Evolutionary conservation across 2,329 filamentous ascomycete species (phyloP).

Genomic region (Beauveria sp.): DNA sequence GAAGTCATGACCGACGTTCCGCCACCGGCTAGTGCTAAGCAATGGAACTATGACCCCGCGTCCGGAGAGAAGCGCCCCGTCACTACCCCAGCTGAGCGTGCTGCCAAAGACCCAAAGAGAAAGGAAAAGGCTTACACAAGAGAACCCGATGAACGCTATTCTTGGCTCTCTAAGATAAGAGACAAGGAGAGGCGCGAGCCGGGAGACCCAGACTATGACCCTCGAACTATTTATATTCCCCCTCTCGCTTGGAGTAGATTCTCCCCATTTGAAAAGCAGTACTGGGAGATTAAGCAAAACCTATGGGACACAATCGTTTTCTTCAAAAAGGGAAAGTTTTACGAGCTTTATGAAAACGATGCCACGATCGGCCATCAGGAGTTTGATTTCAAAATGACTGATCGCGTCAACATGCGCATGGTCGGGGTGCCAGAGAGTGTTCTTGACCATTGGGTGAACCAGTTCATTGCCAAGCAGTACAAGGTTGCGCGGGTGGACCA

Average conservation of each 20-base stretch:
- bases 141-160: slow-evolving; percentile 78
- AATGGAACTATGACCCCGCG: slow-evolving; percentile 65
- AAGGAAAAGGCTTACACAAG: slow-evolving; percentile 68
- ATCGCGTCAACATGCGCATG: slow-evolving; percentile 99
- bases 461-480: slow-evolving; percentile 96
- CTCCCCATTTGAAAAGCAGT: slow-evolving; percentile 93
- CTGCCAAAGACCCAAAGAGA: slow-evolving; percentile 24
- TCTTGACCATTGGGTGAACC: slow-evolving; percentile 93
- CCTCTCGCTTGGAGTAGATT: slow-evolving; percentile 73
- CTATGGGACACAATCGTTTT: slow-evolving; percentile 97
- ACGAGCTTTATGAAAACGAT: slow-evolving; percentile 96
- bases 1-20: slow-evolving; percentile 48
- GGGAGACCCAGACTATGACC: slow-evolving; percentile 82
- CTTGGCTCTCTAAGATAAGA: slow-evolving; percentile 79
- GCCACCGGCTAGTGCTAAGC: slow-evolving; percentile 64
- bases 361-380: slow-evolving; percentile 93
- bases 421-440: slow-evolving; percentile 95
- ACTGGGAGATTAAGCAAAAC: slow-evolving; percentile 98
- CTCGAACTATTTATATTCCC: slow-evolving; percentile 83
- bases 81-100: slow-evolving; percentile 24
- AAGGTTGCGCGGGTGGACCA: slow-evolving; percentile 97
- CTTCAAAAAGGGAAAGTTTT: slow-evolving; percentile 99
- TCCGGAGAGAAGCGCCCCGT: slow-evolving; percentile 31
- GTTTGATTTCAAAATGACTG: slow-evolving; percentile 95
- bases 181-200: slow-evolving; percentile 78